These are phyloP conservation scores for Acacia pycnantha DNA, from an alignment of 331 rosid genomes.

Conservation along the genomic window DNA sequence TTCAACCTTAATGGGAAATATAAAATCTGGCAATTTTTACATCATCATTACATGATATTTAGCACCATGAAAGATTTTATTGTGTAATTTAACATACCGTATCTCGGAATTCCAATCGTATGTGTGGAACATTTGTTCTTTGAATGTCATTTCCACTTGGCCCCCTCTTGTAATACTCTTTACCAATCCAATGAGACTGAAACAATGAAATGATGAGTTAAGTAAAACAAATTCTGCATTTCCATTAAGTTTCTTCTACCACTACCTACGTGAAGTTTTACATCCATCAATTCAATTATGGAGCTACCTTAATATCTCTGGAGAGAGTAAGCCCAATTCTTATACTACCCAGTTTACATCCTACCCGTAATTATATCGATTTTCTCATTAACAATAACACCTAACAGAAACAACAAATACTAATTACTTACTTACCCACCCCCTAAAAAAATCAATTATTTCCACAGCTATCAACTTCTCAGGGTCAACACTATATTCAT, in stretches of 20 bases:
- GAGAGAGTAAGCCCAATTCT: neutral
- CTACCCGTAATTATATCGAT: neutral
- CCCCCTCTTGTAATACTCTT: slow-evolving; percentile 87
- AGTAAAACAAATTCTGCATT: neutral
- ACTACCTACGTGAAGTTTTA: too few relatives aligned
- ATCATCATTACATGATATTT: neutral
- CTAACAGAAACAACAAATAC: neutral
- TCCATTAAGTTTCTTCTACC: neutral
- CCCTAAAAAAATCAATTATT: neutral
- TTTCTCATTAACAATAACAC: neutral
- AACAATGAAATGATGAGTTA: slow-evolving; percentile 28
- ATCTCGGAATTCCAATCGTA: slow-evolving; percentile 91
- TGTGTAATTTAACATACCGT: slow-evolving; percentile 48
- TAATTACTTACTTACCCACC: neutral
- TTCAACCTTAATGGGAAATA: slow-evolving; percentile 10
- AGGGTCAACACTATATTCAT: neutral
- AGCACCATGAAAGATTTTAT: neutral
- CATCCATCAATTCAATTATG: neutral
- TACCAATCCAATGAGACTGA: slow-evolving; percentile 98
- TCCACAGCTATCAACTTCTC: neutral
- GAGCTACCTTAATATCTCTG: neutral
- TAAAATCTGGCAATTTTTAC: neutral
- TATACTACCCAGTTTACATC: neutral
- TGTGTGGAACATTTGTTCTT: slow-evolving; percentile 95
- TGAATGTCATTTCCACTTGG: slow-evolving; percentile 93